Evolutionary conservation across 1,284 basidiomycete genomes (phyloP).

Genomic region (Entoloma clypeatum): DNA sequence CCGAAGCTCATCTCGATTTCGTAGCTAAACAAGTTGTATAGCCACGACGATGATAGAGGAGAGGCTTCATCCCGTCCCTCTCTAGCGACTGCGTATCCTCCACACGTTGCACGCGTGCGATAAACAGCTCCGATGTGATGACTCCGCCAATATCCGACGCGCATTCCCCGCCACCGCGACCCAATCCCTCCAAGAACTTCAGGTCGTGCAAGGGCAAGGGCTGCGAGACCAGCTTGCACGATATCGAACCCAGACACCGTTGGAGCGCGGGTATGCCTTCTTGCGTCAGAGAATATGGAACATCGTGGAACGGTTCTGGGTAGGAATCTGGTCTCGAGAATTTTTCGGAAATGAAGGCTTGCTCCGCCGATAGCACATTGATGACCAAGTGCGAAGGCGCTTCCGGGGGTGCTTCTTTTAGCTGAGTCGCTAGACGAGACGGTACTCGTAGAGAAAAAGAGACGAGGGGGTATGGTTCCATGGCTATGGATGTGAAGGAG

Average conservation of each 20-base stretch:
- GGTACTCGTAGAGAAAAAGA: constrained; percentile 88
- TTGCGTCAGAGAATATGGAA: constrained; percentile 37
- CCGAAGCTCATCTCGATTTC: too few species aligned
- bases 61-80: constrained; percentile 30
- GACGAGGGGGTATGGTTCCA: constrained; percentile 83
- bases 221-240: constrained; percentile 22
- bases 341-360: constrained; percentile 48
- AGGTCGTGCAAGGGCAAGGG: constrained; percentile 24
- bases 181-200: constrained; percentile 16
- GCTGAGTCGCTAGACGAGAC: constrained; percentile 74
- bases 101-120: constrained; percentile 40
- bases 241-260: constrained; percentile 25
- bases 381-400: constrained; percentile 52
- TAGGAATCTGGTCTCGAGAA: constrained; percentile 66
- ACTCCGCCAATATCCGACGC: constrained; percentile 5
- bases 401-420: constrained; percentile 33
- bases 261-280: constrained; percentile 23
- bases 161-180: constrained; percentile 1
- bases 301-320: constrained; percentile 49
- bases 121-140: constrained; percentile 42
- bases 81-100: constrained; percentile 27
- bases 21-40: constrained; percentile 42
- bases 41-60: constrained; percentile 39
- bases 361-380: constrained; percentile 63
- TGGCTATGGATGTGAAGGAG: constrained; percentile 87